These are phyloP conservation scores for Rhodotorula sp. DNA, from an alignment of 1,284 basidiomycete species.

Conservation along the genomic window DNA sequence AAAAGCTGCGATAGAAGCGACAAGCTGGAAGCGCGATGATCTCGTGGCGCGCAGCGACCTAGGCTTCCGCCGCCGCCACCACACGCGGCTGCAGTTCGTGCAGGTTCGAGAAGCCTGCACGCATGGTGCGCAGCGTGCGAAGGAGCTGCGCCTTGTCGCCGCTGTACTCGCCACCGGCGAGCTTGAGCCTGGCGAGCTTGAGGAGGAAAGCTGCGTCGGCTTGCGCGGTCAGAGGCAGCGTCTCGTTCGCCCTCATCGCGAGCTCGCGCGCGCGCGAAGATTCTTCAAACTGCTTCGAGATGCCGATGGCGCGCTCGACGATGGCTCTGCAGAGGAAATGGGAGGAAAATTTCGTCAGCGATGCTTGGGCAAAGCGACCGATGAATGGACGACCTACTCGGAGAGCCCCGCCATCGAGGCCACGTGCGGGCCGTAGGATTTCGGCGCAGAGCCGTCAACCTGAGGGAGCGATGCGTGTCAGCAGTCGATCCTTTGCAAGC, in stretches of 20 bases:
- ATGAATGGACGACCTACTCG: conserved; percentile 11
- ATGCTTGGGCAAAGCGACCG: conserved; percentile 65
- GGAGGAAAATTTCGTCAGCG: conserved; percentile 55
- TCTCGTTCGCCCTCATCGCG: conserved; percentile 63
- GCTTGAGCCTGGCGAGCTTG: conserved; percentile 25
- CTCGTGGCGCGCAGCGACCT: neutral
- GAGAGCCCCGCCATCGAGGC: conserved; percentile 44
- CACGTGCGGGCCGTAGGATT: conserved; percentile 45
- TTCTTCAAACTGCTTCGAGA: conserved; percentile 80
- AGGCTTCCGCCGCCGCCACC: neutral
- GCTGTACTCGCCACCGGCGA: neutral
- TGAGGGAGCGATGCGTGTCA: conserved; percentile 6
- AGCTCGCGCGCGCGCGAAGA: conserved; percentile 60
- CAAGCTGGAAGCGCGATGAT: no score
- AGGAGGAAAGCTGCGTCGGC: conserved; percentile 79
- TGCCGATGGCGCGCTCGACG: conserved; percentile 79
- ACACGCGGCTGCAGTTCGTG: neutral
- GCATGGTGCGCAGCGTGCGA: conserved; percentile 22
- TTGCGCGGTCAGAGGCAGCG: conserved; percentile 72
- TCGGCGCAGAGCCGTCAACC: conserved; percentile 42
- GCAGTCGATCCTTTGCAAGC: conserved; percentile 3
- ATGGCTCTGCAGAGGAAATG: conserved; percentile 47
- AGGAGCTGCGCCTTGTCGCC: conserved; percentile 19
- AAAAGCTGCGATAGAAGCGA: neutral
- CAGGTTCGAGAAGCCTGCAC: conserved; percentile 3